Conservation (phyloP, 1,139 yeast species). For the Kluyveromyces sp. region DNA sequence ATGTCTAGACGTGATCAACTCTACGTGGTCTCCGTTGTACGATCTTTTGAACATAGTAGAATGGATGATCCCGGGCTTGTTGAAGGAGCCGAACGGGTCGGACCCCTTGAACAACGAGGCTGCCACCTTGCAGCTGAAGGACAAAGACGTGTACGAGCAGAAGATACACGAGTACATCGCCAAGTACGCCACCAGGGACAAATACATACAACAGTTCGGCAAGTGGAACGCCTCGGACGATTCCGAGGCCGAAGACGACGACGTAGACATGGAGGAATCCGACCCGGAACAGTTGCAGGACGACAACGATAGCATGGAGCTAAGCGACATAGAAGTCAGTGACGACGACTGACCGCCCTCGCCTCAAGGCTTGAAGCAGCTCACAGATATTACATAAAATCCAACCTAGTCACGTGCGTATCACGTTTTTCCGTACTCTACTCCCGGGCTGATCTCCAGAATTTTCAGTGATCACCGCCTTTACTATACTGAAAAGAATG, state of each 20-base stretch:
- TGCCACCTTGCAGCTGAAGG: constrained; percentile 69
- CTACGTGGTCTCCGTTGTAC: constrained; percentile 98
- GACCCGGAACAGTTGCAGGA: constrained; percentile 21
- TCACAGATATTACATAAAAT: too few species aligned
- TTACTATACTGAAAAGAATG: background rate
- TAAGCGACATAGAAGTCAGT: constrained; percentile 40
- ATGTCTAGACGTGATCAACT: constrained; percentile 93
- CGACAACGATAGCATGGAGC: constrained; percentile 31
- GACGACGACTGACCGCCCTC: constrained; percentile 36
- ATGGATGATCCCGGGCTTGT: constrained; percentile 83
- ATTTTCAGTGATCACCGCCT: too few species aligned
- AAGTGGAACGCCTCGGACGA: constrained; percentile 41
- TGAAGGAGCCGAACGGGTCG: constrained; percentile 87
- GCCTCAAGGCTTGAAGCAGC: too few species aligned
- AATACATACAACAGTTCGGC: constrained; percentile 38
- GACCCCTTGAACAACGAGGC: constrained; percentile 95
- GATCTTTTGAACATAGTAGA: constrained; percentile 87
- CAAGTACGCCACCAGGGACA: constrained; percentile 60
- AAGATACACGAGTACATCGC: constrained; percentile 69
- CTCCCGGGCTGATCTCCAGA: too few species aligned
- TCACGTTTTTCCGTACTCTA: background rate
- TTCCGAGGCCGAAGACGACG: constrained; percentile 39
- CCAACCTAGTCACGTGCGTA: background rate
- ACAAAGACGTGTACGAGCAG: constrained; percentile 58
- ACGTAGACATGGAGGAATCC: constrained; percentile 23